Base-by-base conservation (phyloP, 768 basidiomycete species). In the Boletus sp. region DNA sequence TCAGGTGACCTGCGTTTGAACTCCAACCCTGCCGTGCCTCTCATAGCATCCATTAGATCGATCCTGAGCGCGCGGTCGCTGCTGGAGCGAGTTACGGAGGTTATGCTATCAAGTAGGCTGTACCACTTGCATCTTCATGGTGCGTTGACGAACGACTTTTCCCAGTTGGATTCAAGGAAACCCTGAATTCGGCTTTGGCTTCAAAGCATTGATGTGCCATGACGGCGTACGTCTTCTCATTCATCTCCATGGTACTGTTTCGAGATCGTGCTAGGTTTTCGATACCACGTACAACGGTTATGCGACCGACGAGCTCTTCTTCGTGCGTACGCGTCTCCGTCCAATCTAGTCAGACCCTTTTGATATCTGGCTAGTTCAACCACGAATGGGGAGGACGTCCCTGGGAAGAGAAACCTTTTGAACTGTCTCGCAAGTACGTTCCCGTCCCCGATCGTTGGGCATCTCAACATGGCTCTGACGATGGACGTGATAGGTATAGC, bases 111-210 rank as follows among this genome's bases (percentile, higher is more conserved):
- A 92, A 94, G 90, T 92, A 65, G 17, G 80, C 55, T 5, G 28
- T 33, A 39, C 18, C 33, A 30, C n/a, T 47, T 30, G 14, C 20
- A 10, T 46, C 46, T 49, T 29, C 30, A 24, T 24, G 12, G 9
- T n/a, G 7, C n/a, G 56, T 42, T 62, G 37, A 64, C 39, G 40
- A 47, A 20, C 36, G 9, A 24, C 44, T 39, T 32, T 37, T 50
- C 54, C 30, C 47, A 96, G 94, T 71, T 97, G 92, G 92, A 94
- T 97, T 52, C 91, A 96, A 74, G 92, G 94, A 0, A 92, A 97
- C 67, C 90, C 91, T 10, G 93, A 96, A 64, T 92, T 79, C 60
- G 86, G 82, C 4, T 93, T 94, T 68, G 81, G 82, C 20, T 97
- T 98, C 80, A 97, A 95, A 75, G 92, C 93, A 5, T 78, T 98